Evolutionary conservation across 305 asterid genomes (phyloP).

Genomic region (Fraxinus greggii): DNA sequence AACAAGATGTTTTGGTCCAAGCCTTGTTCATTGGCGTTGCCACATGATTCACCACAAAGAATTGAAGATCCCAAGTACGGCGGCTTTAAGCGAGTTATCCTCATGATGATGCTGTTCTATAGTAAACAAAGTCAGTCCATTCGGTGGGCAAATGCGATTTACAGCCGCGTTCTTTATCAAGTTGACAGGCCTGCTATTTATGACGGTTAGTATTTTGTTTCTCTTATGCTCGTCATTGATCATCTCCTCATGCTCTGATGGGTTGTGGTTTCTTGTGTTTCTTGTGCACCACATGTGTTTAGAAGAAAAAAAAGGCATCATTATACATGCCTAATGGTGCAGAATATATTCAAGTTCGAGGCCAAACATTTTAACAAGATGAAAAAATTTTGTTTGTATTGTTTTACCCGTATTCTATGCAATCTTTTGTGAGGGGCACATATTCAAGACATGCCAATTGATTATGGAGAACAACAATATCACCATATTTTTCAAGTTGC

Average conservation of each 20-base stretch:
- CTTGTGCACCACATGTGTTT: not conserved
- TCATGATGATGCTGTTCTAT: constrained; percentile 71
- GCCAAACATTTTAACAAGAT: not conserved
- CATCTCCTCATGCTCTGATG: not conserved
- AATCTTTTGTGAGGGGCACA: not conserved
- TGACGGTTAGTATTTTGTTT: constrained; percentile 55
- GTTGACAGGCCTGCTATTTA: constrained; percentile 79
- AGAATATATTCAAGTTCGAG: not conserved
- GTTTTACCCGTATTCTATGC: not conserved
- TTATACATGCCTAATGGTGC: not conserved
- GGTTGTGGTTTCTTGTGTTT: not conserved
- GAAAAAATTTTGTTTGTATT: not conserved
- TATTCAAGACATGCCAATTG: not conserved
- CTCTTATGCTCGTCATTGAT: constrained; percentile 1
- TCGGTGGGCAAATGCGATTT: constrained; percentile 82
- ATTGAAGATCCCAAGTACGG: constrained; percentile 64
- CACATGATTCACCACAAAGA: constrained; percentile 65
- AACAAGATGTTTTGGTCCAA: constrained; percentile 89
- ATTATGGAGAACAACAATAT: not conserved
- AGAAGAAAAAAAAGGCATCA: not conserved
- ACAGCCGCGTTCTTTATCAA: constrained; percentile 64
- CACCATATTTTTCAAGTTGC: not conserved
- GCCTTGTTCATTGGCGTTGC: constrained; percentile 78
- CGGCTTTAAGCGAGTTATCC: constrained; percentile 54
- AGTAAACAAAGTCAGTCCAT: constrained; percentile 86